Conservation (phyloP, 352 stramenopile species). For the Phytophthora sp. region DNA sequence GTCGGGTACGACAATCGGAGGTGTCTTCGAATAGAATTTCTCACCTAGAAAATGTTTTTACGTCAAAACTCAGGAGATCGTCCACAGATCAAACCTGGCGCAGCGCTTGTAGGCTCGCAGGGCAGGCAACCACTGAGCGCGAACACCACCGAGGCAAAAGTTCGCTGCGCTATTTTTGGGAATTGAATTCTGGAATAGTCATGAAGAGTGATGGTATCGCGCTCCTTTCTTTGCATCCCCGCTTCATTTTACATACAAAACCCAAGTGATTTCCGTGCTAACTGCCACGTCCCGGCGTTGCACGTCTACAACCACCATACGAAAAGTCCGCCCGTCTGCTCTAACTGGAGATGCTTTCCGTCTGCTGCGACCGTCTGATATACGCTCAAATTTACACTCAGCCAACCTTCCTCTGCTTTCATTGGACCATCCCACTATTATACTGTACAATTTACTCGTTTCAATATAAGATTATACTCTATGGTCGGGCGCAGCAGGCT, state of each 20-base stretch:
- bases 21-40: constrained; percentile 6
- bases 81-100: neutral
- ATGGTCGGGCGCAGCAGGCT: constrained; percentile 3
- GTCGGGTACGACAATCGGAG: no score
- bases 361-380: neutral
- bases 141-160: no score
- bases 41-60: neutral
- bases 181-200: constrained; percentile 25
- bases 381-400: neutral
- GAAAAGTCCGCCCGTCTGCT: constrained; percentile 24
- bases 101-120: neutral
- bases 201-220: constrained; percentile 21
- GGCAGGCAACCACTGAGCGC: no score
- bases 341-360: constrained; percentile 22
- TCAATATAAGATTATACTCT: neutral
- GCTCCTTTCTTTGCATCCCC: constrained; percentile 17
- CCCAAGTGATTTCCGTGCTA: constrained; percentile 17
- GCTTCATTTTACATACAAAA: constrained; percentile 32
- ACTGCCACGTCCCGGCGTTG: constrained; percentile 5
- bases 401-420: neutral
- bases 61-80: neutral
- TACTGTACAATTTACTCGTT: neutral
- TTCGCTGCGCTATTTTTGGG: constrained; percentile 17
- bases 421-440: neutral
- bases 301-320: constrained; percentile 15